Conservation (phyloP, 805 yeast species). For the Saccharomycopsis olivae region DNA sequence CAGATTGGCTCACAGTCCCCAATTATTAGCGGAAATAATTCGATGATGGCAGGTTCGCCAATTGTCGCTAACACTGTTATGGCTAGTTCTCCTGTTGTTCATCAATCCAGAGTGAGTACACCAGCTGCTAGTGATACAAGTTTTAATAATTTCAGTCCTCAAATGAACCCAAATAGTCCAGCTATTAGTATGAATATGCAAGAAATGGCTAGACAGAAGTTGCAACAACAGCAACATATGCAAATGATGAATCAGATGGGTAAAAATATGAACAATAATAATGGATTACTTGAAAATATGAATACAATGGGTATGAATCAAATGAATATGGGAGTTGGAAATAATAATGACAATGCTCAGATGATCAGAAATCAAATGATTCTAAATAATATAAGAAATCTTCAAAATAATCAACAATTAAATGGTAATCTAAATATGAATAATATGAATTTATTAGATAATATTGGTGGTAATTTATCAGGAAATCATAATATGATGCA, state of each 20-base stretch:
- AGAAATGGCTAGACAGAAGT: background rate
- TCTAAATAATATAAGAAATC: background rate
- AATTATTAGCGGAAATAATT: background rate
- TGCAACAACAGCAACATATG: constrained; percentile 5
- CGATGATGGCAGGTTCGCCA: background rate
- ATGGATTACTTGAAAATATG: background rate
- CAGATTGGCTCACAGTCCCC: background rate
- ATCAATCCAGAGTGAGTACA: constrained; percentile 4
- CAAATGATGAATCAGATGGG: constrained; percentile 5
- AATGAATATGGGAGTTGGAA: background rate
- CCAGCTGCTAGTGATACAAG: constrained; percentile 8
- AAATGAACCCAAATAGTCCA: constrained; percentile 1
- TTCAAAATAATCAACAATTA: background rate
- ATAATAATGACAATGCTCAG: background rate
- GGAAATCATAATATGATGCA: constrained; percentile 2
- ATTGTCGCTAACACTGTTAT: background rate
- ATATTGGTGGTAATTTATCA: background rate
- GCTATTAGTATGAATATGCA: constrained; percentile 1
- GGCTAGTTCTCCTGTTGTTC: constrained; percentile 3
- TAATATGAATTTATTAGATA: background rate
- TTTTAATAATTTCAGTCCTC: constrained; percentile 10
- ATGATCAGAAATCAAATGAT: constrained; percentile 3
- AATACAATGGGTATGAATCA: background rate
- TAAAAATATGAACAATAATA: background rate
- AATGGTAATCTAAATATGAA: background rate